phyloP scores from a whole-genome alignment of 2,329 filamentous ascomycete genomes.

The Aspergillus uvarum region DNA sequence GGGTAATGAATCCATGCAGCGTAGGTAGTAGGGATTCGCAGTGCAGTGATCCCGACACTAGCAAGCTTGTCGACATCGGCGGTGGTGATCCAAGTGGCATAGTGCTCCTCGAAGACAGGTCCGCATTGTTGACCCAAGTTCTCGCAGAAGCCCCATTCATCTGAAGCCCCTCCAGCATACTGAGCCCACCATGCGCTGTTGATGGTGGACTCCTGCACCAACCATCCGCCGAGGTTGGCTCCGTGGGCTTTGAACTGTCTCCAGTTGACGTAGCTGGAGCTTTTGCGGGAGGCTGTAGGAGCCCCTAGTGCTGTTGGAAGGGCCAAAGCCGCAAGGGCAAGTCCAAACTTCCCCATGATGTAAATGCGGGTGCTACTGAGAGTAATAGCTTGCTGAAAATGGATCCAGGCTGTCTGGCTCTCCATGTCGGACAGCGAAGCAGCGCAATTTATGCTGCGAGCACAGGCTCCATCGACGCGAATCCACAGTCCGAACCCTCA shows the following conservation, averaged over 20 bases:
- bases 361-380: neutral
- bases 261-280: conserved; percentile 6
- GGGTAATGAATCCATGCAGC: conserved; percentile 20
- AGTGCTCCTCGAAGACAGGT: conserved; percentile 9
- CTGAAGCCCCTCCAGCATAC: conserved; percentile 18
- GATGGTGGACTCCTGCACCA: conserved; percentile 26
- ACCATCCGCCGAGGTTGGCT: conserved; percentile 23
- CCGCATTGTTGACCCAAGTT: conserved; percentile 10
- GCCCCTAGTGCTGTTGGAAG: neutral
- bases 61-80: conserved; percentile 7
- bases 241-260: conserved; percentile 9
- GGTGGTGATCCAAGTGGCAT: conserved; percentile 16
- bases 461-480: neutral
- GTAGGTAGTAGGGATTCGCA: conserved; percentile 14
- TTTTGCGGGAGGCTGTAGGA: neutral
- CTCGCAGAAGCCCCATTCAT: conserved; percentile 25
- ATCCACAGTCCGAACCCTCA: neutral
- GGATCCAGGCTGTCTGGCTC: neutral
- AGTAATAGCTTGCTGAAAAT: neutral
- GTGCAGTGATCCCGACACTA: neutral
- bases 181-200: conserved; percentile 22
- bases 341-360: neutral
- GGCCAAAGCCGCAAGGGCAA: neutral
- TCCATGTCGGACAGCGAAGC: neutral
- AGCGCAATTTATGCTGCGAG: neutral